These are phyloP conservation scores for Colletotrichum phormii DNA, from an alignment of 2,329 filamentous ascomycete species.

Conservation along the genomic window DNA sequence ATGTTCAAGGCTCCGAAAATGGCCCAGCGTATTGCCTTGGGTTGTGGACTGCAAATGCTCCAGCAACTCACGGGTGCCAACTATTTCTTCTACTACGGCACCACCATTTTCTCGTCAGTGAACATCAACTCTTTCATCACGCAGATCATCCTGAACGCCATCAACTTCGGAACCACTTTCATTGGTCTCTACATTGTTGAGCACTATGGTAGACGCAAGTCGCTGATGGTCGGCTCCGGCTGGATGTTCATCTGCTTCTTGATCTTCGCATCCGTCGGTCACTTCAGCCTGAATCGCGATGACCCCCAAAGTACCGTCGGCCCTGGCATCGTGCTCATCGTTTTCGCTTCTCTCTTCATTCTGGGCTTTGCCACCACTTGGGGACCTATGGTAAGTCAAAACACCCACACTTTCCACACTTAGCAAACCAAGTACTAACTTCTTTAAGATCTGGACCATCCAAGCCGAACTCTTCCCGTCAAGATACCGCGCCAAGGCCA, in stretches of 20 bases:
- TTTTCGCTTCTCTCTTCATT: constrained; percentile 73
- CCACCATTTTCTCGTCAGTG: constrained; percentile 60
- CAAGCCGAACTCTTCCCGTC: constrained; percentile 74
- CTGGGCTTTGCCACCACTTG: constrained; percentile 68
- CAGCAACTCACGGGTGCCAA: constrained; percentile 71
- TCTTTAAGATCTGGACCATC: constrained; percentile 65
- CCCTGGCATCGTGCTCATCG: constrained; percentile 70
- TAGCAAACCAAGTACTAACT: not conserved
- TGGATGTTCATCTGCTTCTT: constrained; percentile 74
- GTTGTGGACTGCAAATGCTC: constrained; percentile 71
- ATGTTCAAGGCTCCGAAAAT: constrained; percentile 75
- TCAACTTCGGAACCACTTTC: constrained; percentile 77
- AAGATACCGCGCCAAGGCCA: constrained; percentile 69
- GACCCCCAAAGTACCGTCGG: constrained; percentile 49
- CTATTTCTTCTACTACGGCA: constrained; percentile 73
- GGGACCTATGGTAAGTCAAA: constrained; percentile 32
- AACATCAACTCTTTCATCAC: constrained; percentile 71
- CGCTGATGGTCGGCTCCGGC: constrained; percentile 69
- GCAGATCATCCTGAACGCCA: constrained; percentile 74
- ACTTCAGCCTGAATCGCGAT: constrained; percentile 56
- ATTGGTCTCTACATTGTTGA: constrained; percentile 78
- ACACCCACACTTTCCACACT: not conserved
- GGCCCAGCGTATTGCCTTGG: constrained; percentile 70
- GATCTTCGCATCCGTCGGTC: constrained; percentile 64
- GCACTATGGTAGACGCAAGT: constrained; percentile 72